These are phyloP conservation scores for Ceratobasidium sp. DNA, from an alignment of 1,284 basidiomycete genomes.

Conservation along the genomic window DNA sequence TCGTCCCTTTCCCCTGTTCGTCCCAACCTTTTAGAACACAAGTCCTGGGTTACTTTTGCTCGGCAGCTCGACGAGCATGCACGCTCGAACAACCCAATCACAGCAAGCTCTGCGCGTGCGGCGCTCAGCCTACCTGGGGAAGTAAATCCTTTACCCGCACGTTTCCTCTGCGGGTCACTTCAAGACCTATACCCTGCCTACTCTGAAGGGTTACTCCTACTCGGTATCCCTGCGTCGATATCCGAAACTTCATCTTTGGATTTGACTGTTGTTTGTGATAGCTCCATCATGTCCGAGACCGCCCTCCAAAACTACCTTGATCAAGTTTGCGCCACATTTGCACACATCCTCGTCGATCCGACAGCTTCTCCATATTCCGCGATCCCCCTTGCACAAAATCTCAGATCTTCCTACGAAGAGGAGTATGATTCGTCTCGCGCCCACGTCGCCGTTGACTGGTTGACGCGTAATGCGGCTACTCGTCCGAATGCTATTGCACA, in stretches of 20 bases:
- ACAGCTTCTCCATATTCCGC: background rate
- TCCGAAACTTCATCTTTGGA: background rate
- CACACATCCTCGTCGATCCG: background rate
- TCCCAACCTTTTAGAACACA: background rate
- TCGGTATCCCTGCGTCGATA: constrained; percentile 1
- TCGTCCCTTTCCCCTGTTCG: constrained; percentile 2
- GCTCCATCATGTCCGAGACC: constrained; percentile 21
- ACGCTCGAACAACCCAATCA: background rate
- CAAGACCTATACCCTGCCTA: background rate
- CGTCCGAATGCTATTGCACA: constrained; percentile 26
- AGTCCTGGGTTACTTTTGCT: constrained; percentile 18
- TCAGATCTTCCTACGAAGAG: constrained; percentile 27
- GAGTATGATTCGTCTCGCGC: constrained; percentile 30
- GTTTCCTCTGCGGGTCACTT: constrained; percentile 8
- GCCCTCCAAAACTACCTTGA: constrained; percentile 28
- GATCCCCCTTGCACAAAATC: constrained; percentile 18
- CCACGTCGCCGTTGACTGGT: constrained; percentile 29
- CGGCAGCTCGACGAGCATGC: constrained; percentile 15
- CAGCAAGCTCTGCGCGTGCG: background rate
- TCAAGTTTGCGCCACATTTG: constrained; percentile 9
- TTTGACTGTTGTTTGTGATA: constrained; percentile 24
- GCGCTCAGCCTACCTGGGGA: constrained; percentile 5
- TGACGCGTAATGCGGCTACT: constrained; percentile 19
- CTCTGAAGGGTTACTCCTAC: constrained; percentile 1
- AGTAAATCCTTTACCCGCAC: constrained; percentile 19